A percentile compares a stretch with the other conserved stretches of the same genome.
Conservation (phyloP, 352 stramenopile genomes). For the Aphanomyces stellatus region DNA sequence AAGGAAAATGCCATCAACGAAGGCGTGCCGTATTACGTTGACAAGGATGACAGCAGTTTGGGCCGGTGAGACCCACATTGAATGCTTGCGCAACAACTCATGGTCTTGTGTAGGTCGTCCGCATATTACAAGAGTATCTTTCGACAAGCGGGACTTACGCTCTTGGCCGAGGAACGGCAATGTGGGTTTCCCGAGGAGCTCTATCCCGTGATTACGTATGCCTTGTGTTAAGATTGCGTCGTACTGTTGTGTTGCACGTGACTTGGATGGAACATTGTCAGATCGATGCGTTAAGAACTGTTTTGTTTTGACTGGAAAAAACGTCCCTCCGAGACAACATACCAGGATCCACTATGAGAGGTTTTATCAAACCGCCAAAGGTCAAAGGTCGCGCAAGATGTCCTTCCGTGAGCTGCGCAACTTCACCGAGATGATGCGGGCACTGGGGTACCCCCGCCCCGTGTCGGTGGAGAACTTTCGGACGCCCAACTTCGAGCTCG, state of each 20-base stretch:
- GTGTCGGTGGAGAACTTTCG: conserved; percentile 93
- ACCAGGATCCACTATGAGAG: too few relatives aligned
- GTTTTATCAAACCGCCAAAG: neutral
- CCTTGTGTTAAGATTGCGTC: conserved; percentile 45
- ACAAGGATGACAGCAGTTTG: conserved; percentile 92
- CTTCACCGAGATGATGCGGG: conserved; percentile 94
- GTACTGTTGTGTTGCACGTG: too few relatives aligned
- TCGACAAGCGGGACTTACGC: conserved; percentile 77
- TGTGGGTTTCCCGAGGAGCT: conserved; percentile 92
- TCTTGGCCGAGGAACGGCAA: conserved; percentile 80
- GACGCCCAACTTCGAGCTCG: conserved; percentile 94
- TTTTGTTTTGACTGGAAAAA: too few relatives aligned
- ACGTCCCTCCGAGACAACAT: too few relatives aligned
- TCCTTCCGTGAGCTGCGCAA: conserved; percentile 85
- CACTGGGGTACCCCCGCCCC: conserved; percentile 87
- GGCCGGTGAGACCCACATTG: conserved; percentile 47
- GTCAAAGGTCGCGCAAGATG: conserved; percentile 29
- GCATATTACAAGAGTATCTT: conserved; percentile 91
- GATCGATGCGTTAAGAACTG: too few relatives aligned
- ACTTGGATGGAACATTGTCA: too few relatives aligned
- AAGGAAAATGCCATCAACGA: conserved; percentile 90
- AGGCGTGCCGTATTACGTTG: conserved; percentile 81
- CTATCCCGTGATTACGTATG: conserved; percentile 94
- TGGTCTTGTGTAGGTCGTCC: conserved; percentile 33
- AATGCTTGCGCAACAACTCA: neutral